A percentile compares a stretch with the other conserved stretches of the same genome.
Evolutionary conservation across 169 alveolate species (phyloP).

Genomic region (Amoebophrya sp.): DNA sequence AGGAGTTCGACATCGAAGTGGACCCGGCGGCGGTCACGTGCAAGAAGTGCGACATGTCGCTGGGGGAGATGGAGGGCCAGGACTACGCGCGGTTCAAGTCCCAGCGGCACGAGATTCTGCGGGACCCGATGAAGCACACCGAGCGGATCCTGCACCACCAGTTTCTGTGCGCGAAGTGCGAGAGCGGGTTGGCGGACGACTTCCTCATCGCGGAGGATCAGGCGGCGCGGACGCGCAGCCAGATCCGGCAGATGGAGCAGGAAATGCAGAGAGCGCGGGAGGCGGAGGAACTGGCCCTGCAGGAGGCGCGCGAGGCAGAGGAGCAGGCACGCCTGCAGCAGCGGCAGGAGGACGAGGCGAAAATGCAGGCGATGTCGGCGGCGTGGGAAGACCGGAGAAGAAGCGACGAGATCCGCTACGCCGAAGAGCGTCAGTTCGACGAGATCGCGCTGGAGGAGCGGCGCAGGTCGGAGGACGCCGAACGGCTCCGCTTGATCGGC

Average conservation of each 20-base stretch:
- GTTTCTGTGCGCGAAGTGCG: neutral
- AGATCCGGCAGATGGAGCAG: neutral
- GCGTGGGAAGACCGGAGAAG: neutral
- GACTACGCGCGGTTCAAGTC: neutral
- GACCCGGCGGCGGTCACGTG: neutral
- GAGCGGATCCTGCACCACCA: neutral
- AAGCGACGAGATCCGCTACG: neutral
- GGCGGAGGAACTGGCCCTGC: too few species aligned
- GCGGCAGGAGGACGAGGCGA: too few species aligned
- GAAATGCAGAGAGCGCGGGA: too few species aligned
- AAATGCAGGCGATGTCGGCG: too few species aligned
- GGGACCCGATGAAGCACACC: neutral
- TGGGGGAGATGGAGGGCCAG: neutral
- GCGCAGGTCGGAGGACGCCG: neutral
- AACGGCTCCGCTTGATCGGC: too few species aligned
- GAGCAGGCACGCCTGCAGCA: neutral
- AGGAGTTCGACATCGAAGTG: neutral
- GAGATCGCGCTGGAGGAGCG: neutral
- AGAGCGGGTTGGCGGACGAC: neutral
- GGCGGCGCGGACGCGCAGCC: neutral
- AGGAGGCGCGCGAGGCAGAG: too few species aligned
- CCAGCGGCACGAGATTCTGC: neutral
- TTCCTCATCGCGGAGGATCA: neutral
- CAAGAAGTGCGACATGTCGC: neutral
- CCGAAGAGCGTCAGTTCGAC: neutral